Evolutionary conservation across 2,329 filamentous ascomycete genomes (phyloP), one percentile per base, ranked within the genome.

Genomic region (Colletotrichum costaricense): DNA sequence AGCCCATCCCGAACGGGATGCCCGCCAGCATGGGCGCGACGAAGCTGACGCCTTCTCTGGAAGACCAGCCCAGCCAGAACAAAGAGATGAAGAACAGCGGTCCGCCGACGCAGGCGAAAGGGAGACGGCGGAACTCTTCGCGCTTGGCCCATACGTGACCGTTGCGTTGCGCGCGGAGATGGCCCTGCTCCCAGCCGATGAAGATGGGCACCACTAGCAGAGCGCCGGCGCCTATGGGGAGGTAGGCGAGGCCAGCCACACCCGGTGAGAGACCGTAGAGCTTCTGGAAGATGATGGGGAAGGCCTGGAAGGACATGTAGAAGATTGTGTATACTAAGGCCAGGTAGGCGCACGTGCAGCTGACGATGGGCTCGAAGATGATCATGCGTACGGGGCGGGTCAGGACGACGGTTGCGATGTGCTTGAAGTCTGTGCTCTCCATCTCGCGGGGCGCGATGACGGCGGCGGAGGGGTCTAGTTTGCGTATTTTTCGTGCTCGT

Each of bases 301-400:
- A 95, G 2, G 93, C 92, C 80, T 94, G 91, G 77, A 96, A 94
- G 78, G 91, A 94, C 82, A 95, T 93, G 85, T 90, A 89, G 78
- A 89, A 89, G 76, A 89, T 88, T 62, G 85, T 88, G 78, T 95
- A 95, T 42, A 91, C 88, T 33, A 95, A 85, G 42, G 93, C 91
- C 12, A 95, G 85, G 80, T 95, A 95, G 78, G 90, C 79, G 80
- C 92, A 94, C 1, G 89, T 90, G 62, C 91, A 92, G 28, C 91
- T 86, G 8, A 96, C 93, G 63, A 96, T 93, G 62, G 92, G 91
- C 79, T 97, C 94, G 56, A 88, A 91, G 63, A 89, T 57, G 38
- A 93, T 85, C 94, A 96, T 96, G 30, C 92, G 87, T 6, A 95
- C 81, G 0, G 94, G 94, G 0, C 94, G 85, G 1, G 91, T 92